A percentile compares a stretch with the other conserved stretches of the same genome.
These are phyloP conservation scores for Gremmenia infestans DNA, from an alignment of 2,329 filamentous ascomycete species.

Conservation along the genomic window DNA sequence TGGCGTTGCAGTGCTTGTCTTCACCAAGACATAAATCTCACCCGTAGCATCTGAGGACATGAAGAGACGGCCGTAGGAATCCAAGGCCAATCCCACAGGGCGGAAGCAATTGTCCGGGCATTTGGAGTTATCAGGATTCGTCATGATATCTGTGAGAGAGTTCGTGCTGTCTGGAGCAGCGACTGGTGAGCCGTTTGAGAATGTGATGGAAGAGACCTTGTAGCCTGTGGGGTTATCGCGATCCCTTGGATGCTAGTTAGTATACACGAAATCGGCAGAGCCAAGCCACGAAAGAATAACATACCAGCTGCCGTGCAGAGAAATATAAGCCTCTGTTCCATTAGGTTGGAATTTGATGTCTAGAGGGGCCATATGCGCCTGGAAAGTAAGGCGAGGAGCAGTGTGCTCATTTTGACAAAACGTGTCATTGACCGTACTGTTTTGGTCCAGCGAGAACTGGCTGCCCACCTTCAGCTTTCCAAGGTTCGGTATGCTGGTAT, in stretches of 20 bases:
- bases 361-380: conserved; percentile 65
- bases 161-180: conserved; percentile 38
- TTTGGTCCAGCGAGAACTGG: conserved; percentile 43
- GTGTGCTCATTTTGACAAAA: conserved; percentile 40
- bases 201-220: conserved; percentile 38
- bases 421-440: conserved; percentile 38
- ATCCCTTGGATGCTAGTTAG: conserved; percentile 45
- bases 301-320: conserved; percentile 37
- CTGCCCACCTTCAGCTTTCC: conserved; percentile 41
- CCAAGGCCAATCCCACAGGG: conserved; percentile 53
- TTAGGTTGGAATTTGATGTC: conserved; percentile 62
- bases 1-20: not conserved
- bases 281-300: not conserved
- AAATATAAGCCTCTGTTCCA: conserved; percentile 57
- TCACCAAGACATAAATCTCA: conserved; percentile 56
- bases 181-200: conserved; percentile 40
- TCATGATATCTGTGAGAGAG: conserved; percentile 48
- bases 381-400: conserved; percentile 53
- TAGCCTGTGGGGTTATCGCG: conserved; percentile 43
- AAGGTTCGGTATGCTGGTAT: conserved; percentile 41
- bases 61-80: conserved; percentile 26
- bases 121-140: conserved; percentile 45
- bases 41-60: conserved; percentile 17
- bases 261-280: not conserved
- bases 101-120: conserved; percentile 58